phyloP scores from a whole-genome alignment of 2,329 filamentous ascomycete species.

The Cladobotryum mycophilum region DNA sequence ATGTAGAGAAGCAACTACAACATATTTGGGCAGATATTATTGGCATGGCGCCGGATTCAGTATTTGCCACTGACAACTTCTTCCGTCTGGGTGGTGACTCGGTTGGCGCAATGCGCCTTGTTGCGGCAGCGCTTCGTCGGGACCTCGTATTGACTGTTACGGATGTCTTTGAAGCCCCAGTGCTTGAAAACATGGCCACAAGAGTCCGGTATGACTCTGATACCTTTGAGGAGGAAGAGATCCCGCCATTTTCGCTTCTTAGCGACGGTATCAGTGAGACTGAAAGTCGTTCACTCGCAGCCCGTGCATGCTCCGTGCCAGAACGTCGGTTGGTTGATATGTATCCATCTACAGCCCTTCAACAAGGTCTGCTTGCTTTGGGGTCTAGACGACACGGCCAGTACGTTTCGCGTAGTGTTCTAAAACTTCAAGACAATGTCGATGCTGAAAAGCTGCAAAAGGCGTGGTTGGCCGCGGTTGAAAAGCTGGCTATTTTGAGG shows the following conservation, averaged over 20 bases:
- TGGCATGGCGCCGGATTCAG: constrained; percentile 24
- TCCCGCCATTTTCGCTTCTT: too few species aligned
- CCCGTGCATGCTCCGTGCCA: background rate
- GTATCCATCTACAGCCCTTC: constrained; percentile 5
- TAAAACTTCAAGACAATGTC: constrained; percentile 1
- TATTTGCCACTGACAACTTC: constrained; percentile 29
- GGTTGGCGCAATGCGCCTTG: constrained; percentile 33
- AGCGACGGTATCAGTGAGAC: background rate
- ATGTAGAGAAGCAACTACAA: constrained; percentile 15
- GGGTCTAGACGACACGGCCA: background rate
- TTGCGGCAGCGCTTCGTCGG: constrained; percentile 26
- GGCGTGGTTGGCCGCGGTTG: constrained; percentile 3
- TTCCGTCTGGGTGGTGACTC: constrained; percentile 35
- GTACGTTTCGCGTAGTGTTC: constrained; percentile 6
- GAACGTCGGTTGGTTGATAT: constrained; percentile 1
- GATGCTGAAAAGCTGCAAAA: background rate
- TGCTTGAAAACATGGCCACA: constrained; percentile 1
- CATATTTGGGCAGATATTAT: constrained; percentile 35
- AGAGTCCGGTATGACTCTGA: too few species aligned
- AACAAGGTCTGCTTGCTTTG: constrained; percentile 6
- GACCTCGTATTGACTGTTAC: constrained; percentile 21
- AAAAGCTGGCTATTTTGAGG: constrained; percentile 4
- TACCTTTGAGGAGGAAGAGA: too few species aligned
- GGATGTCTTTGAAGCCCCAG: constrained; percentile 20
- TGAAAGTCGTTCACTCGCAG: background rate